phyloP scores from a whole-genome alignment of 2,329 filamentous ascomycete species.

The Epichloe amarillans region DNA sequence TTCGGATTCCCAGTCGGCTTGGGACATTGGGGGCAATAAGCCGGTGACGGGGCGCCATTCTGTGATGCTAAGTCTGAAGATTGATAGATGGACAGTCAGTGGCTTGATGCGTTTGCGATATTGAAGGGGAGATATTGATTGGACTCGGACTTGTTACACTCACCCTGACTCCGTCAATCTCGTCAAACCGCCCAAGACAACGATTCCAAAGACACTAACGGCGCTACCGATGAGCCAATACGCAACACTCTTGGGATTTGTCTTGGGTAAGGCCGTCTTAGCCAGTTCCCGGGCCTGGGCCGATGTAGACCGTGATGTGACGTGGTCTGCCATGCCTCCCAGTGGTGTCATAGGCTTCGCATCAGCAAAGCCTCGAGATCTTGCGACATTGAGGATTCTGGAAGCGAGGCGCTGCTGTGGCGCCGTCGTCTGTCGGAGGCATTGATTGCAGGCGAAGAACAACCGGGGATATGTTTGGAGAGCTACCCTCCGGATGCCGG shows the following conservation, averaged over 20 bases:
- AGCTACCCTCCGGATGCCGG: slow-evolving; percentile 27
- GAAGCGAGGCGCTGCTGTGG: slow-evolving; percentile 20
- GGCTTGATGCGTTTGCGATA: background rate
- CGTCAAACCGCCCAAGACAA: slow-evolving; percentile 88
- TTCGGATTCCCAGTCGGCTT: slow-evolving; percentile 78
- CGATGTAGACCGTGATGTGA: slow-evolving; percentile 12
- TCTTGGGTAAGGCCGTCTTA: slow-evolving; percentile 37
- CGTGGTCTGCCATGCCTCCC: slow-evolving; percentile 14
- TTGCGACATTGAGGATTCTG: slow-evolving; percentile 26
- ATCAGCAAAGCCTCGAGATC: slow-evolving; percentile 25
- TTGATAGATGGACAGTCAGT: background rate
- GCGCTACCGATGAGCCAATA: slow-evolving; percentile 91
- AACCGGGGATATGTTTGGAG: slow-evolving; percentile 25
- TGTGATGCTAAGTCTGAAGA: slow-evolving; percentile 74
- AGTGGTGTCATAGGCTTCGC: slow-evolving; percentile 18
- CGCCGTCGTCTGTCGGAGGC: slow-evolving; percentile 20
- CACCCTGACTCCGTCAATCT: slow-evolving; percentile 93
- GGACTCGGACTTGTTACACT: slow-evolving; percentile 8
- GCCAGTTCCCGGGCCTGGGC: slow-evolving; percentile 11
- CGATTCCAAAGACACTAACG: slow-evolving; percentile 89
- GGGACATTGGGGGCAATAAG: slow-evolving; percentile 67
- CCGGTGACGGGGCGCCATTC: slow-evolving; percentile 98
- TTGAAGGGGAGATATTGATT: background rate
- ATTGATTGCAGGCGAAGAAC: slow-evolving; percentile 36
- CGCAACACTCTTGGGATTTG: slow-evolving; percentile 63